Conservation (phyloP, 345 rosid genomes). For the Eutrema heterophyllum region DNA sequence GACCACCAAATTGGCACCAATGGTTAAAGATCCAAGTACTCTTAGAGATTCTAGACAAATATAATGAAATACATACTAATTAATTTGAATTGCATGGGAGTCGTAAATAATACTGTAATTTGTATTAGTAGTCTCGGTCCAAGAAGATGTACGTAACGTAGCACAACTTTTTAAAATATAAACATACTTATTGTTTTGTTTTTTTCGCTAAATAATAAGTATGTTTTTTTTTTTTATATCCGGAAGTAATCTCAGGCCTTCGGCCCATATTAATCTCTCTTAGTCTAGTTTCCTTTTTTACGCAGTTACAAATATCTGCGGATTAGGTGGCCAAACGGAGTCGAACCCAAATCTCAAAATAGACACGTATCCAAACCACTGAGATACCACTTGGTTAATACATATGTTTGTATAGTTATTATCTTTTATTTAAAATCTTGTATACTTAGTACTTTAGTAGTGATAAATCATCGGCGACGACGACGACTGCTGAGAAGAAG, state of each 20-base stretch:
- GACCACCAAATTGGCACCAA: too few species aligned
- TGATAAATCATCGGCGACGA: background rate
- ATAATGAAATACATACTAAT: background rate
- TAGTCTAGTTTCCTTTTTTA: too few species aligned
- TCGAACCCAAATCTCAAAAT: too few species aligned
- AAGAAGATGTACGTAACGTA: background rate
- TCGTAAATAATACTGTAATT: background rate
- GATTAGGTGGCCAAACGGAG: too few species aligned
- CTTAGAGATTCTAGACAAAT: background rate
- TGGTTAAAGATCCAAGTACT: too few species aligned
- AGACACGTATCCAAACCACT: too few species aligned
- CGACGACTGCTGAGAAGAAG: background rate
- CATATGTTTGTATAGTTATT: background rate
- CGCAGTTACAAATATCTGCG: too few species aligned
- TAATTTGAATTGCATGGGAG: background rate
- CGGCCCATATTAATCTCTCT: too few species aligned
- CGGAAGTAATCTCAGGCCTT: too few species aligned
- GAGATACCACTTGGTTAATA: too few species aligned
- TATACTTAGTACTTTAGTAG: background rate
- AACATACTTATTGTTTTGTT: background rate
- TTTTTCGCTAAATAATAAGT: too few species aligned
- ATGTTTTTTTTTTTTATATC: too few species aligned
- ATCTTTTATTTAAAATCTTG: background rate
- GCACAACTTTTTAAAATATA: background rate
- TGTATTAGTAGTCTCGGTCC: background rate